Conservation (phyloP, 257 asterid species). For the Solanum acaule region DNA sequence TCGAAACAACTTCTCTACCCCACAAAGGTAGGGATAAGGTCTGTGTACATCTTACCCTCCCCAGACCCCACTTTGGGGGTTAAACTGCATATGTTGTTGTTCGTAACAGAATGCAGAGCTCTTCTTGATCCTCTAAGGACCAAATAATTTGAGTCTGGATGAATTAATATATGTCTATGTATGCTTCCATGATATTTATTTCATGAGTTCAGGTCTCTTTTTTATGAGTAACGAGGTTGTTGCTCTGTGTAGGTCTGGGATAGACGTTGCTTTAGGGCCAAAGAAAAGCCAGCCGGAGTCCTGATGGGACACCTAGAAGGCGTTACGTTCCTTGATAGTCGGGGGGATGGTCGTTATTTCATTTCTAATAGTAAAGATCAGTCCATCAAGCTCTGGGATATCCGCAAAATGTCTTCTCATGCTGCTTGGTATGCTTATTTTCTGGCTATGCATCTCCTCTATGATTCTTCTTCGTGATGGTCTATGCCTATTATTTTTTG, state of each 20-base stretch:
- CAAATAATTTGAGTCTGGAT: neutral
- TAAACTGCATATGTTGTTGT: neutral
- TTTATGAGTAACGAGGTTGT: neutral
- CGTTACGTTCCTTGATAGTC: conserved; percentile 66
- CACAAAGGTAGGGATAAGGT: neutral
- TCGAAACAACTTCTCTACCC: neutral
- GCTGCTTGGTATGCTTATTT: conserved; percentile 35
- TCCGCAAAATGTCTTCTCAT: conserved; percentile 67
- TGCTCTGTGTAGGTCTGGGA: conserved; percentile 67
- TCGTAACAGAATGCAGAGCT: neutral
- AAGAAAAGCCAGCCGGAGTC: conserved; percentile 65
- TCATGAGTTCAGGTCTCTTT: neutral
- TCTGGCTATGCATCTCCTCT: neutral
- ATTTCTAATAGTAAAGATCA: conserved; percentile 94
- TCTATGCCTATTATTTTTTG: neutral
- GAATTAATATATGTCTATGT: neutral
- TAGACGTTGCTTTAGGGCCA: conserved; percentile 65
- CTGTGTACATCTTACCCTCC: neutral
- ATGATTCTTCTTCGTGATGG: neutral
- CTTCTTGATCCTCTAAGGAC: neutral
- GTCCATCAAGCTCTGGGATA: conserved; percentile 81
- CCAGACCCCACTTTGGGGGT: neutral
- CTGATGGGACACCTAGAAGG: conserved; percentile 89
- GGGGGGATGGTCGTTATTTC: conserved; percentile 80
- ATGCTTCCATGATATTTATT: neutral